Conservation (phyloP, 2,329 filamentous ascomycete species). For the Claviceps purpurea region DNA sequence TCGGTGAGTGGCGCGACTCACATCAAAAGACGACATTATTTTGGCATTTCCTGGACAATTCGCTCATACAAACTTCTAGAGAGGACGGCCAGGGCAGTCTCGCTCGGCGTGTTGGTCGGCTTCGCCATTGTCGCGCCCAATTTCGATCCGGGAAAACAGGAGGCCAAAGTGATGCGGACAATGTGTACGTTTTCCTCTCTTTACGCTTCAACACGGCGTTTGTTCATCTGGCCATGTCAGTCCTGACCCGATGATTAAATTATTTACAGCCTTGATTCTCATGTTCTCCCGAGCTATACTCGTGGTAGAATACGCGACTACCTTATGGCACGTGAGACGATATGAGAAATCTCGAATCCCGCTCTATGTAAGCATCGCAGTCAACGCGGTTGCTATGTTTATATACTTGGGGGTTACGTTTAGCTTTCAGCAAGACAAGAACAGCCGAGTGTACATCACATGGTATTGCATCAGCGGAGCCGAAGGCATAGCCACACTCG, state of each 20-base stretch:
- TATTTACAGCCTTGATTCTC: constrained; percentile 28
- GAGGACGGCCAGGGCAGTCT: constrained; percentile 41
- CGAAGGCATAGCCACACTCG: constrained; percentile 39
- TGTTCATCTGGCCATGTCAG: too few species aligned
- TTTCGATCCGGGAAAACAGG: constrained; percentile 26
- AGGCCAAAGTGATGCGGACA: constrained; percentile 23
- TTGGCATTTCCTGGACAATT: too few species aligned
- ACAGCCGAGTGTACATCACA: constrained; percentile 22
- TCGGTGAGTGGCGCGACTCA: constrained; percentile 22
- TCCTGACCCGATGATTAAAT: neutral
- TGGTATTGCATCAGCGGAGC: constrained; percentile 42
- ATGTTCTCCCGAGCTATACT: constrained; percentile 39
- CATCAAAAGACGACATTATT: too few species aligned
- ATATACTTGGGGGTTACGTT: constrained; percentile 30
- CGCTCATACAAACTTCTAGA: constrained; percentile 18
- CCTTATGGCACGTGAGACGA: constrained; percentile 28
- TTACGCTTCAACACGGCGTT: neutral
- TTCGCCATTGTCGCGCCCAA: constrained; percentile 46
- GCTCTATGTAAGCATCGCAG: constrained; percentile 20
- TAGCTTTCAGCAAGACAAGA: constrained; percentile 18
- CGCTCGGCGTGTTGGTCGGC: constrained; percentile 51
- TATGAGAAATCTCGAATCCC: constrained; percentile 24
- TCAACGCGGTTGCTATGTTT: constrained; percentile 21
- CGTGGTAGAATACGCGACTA: constrained; percentile 38
- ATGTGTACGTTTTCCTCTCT: constrained; percentile 21